Conservation (phyloP, 2,329 filamentous ascomycete species). For the Alternaria ethzedia region DNA sequence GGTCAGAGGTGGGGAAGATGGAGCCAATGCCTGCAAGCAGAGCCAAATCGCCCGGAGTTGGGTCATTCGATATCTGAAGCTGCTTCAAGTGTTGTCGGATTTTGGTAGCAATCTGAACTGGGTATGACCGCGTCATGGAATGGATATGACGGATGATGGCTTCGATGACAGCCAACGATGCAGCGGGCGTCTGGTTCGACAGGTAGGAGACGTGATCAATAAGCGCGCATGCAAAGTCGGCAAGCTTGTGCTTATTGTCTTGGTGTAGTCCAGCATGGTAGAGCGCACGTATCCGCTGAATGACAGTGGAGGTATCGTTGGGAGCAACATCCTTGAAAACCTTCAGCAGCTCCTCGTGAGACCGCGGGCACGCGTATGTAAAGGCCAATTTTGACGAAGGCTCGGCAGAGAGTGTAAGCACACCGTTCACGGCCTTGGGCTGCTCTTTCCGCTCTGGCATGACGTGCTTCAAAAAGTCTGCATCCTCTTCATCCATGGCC, state of each 20-base stretch:
- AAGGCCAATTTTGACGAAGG: constrained; percentile 68
- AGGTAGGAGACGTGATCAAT: constrained; percentile 71
- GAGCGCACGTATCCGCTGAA: constrained; percentile 90
- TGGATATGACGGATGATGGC: constrained; percentile 87
- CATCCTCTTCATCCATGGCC: constrained; percentile 55
- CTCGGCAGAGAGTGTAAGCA: constrained; percentile 50
- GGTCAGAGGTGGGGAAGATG: constrained; percentile 93
- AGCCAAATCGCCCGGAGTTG: constrained; percentile 74
- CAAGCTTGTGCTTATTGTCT: constrained; percentile 84
- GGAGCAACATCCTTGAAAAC: constrained; percentile 67
- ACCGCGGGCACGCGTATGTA: constrained; percentile 84
- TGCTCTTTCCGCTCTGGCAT: constrained; percentile 40
- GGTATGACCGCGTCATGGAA: constrained; percentile 86
- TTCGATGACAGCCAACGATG: constrained; percentile 75
- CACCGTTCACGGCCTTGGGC: constrained; percentile 48
- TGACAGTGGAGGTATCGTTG: constrained; percentile 74
- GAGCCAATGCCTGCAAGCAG: constrained; percentile 82
- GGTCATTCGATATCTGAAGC: constrained; percentile 61
- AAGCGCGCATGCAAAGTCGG: constrained; percentile 69
- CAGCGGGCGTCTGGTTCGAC: constrained; percentile 56
- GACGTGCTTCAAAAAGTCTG: constrained; percentile 56
- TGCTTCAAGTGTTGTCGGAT: constrained; percentile 75
- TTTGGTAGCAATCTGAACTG: constrained; percentile 75
- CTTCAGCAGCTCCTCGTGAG: constrained; percentile 73
- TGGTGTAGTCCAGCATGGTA: constrained; percentile 86